phyloP scores from a whole-genome alignment of 2,329 filamentous ascomycete species.

The Talaromyces sp. region DNA sequence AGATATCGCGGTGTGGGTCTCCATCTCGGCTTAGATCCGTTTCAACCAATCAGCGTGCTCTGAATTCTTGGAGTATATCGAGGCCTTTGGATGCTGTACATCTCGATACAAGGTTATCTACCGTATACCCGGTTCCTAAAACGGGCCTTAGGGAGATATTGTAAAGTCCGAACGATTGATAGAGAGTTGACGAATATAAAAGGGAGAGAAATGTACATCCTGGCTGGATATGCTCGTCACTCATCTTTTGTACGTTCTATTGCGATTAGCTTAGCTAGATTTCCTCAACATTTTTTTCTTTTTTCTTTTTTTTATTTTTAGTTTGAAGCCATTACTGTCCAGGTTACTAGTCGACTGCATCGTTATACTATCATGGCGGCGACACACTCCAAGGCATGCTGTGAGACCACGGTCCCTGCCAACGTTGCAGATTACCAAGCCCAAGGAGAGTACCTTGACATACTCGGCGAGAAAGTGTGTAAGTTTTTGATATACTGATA shows the following conservation, averaged over 20 bases:
- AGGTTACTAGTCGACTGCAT: neutral
- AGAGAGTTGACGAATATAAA: neutral
- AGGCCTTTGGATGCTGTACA: neutral
- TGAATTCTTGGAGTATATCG: neutral
- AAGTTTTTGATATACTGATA: neutral
- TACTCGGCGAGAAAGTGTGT: constrained; percentile 13
- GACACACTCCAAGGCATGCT: constrained; percentile 15
- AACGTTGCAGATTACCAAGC: constrained; percentile 1
- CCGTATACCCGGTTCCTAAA: neutral
- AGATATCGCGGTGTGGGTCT: neutral
- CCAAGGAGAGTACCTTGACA: constrained; percentile 12
- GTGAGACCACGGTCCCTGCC: constrained; percentile 11
- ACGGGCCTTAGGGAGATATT: constrained; percentile 8
- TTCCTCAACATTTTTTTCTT: neutral
- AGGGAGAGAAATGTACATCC: neutral
- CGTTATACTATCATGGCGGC: neutral
- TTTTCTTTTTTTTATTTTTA: neutral
- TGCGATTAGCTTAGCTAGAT: neutral
- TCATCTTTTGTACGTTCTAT: neutral
- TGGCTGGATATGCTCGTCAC: neutral
- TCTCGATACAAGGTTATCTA: neutral
- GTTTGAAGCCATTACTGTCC: neutral
- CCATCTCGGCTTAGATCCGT: too few relatives aligned
- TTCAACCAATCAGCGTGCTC: neutral
- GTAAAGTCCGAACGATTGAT: neutral